A percentile compares a stretch with the other conserved stretches of the same genome.
phyloP scores from a whole-genome alignment of 2,329 filamentous ascomycete species.

The Mycosphaerella sp. region DNA sequence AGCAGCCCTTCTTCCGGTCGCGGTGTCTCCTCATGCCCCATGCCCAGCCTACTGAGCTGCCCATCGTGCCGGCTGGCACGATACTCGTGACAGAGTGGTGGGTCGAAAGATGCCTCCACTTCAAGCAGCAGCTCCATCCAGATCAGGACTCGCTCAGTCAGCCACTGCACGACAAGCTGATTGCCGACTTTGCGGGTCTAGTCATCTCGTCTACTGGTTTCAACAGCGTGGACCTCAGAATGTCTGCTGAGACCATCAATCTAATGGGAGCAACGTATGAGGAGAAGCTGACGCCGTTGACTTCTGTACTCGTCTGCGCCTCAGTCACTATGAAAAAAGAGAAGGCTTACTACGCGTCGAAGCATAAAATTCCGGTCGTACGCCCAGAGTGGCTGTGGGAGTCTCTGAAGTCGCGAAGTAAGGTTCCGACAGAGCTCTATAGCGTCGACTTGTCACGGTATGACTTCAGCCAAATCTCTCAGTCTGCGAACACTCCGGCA shows the following conservation, averaged over 20 bases:
- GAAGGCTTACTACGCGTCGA: conserved; percentile 70
- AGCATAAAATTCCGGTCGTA: conserved; percentile 76
- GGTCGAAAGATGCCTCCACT: conserved; percentile 80
- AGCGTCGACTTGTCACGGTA: conserved; percentile 20
- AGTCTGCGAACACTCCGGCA: conserved; percentile 17
- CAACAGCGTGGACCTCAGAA: conserved; percentile 67
- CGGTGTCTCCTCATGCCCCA: conserved; percentile 33
- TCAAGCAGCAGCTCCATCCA: conserved; percentile 65
- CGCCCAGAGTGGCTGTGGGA: conserved; percentile 77
- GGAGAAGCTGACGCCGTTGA: conserved; percentile 64
- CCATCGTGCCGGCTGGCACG: conserved; percentile 26
- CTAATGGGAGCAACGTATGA: conserved; percentile 71
- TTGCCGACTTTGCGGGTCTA: conserved; percentile 59
- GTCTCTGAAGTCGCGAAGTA: conserved; percentile 55
- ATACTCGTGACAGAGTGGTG: conserved; percentile 79
- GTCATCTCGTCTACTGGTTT: conserved; percentile 45
- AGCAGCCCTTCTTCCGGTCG: conserved; percentile 14
- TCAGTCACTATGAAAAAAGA: conserved; percentile 51
- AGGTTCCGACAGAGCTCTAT: conserved; percentile 43
- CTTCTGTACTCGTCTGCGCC: conserved; percentile 69
- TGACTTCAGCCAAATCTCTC: conserved; percentile 17
- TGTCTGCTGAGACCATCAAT: conserved; percentile 69
- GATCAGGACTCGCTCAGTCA: conserved; percentile 65
- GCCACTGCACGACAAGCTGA: conserved; percentile 55
- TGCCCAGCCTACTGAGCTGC: conserved; percentile 22